phyloP scores from a whole-genome alignment of 768 basidiomycete genomes.

The Podaxis mareebaensis region DNA sequence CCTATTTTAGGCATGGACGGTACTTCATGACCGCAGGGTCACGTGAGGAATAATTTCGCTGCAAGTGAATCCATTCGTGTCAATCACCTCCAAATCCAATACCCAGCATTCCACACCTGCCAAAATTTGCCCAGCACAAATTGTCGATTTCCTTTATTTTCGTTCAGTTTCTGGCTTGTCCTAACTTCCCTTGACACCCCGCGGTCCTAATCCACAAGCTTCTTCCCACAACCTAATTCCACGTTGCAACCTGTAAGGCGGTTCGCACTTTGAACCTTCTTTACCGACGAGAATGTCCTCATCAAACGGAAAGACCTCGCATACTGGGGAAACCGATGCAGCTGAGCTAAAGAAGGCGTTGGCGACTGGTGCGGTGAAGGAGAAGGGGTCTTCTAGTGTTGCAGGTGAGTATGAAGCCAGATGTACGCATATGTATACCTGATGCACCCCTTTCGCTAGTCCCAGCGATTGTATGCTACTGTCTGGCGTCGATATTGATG shows the following conservation, averaged over 20 bases:
- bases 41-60: too few species aligned
- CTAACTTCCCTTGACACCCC: background rate
- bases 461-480: conserved; percentile 85
- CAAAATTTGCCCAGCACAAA: too few species aligned
- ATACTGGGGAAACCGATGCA: conserved; percentile 29
- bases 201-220: background rate
- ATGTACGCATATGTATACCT: background rate
- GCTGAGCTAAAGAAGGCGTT: conserved; percentile 54
- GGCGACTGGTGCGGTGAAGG: conserved; percentile 29
- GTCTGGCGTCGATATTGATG: conserved; percentile 93
- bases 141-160: too few species aligned
- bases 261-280: background rate
- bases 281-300: conserved; percentile 4
- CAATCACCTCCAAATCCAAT: too few species aligned
- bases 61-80: too few species aligned
- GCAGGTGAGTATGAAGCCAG: conserved; percentile 26
- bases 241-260: conserved; percentile 4
- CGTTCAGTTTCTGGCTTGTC: background rate
- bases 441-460: conserved; percentile 43
- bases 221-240: background rate
- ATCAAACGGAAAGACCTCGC: conserved; percentile 20
- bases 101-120: too few species aligned
- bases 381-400: conserved; percentile 28
- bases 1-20: too few species aligned
- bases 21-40: too few species aligned